Conservation (phyloP, 176 grass and related monocot species). For the Pharus latifolius region DNA sequence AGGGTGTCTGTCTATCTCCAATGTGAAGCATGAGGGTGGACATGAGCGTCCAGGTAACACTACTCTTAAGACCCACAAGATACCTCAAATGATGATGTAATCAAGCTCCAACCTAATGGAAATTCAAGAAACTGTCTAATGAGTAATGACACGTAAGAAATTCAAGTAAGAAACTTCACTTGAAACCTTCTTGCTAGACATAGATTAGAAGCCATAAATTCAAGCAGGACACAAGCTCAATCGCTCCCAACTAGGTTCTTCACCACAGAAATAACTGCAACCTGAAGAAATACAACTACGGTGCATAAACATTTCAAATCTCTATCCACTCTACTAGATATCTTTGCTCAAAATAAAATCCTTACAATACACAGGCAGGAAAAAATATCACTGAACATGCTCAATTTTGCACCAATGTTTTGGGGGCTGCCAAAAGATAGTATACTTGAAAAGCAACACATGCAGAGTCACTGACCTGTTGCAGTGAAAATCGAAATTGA, state of each 20-base stretch:
- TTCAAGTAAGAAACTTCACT: too few relatives aligned
- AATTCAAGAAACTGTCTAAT: too few relatives aligned
- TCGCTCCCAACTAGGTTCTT: too few relatives aligned
- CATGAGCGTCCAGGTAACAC: too few relatives aligned
- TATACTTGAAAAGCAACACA: background rate
- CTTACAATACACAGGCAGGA: background rate
- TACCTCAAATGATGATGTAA: too few relatives aligned
- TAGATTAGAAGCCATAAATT: background rate
- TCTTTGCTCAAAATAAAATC: background rate
- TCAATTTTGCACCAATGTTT: background rate
- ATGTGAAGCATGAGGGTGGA: too few relatives aligned
- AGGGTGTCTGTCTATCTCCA: too few relatives aligned
- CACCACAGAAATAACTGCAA: background rate
- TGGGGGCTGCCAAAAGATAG: background rate
- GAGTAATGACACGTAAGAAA: too few relatives aligned
- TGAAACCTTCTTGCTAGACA: too few relatives aligned
- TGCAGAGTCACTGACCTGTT: constrained; percentile 57
- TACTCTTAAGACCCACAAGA: too few relatives aligned
- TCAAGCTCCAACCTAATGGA: too few relatives aligned
- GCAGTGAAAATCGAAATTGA: constrained; percentile 67
- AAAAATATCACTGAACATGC: background rate
- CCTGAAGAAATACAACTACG: background rate
- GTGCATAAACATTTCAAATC: background rate
- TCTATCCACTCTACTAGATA: background rate
- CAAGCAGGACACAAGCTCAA: background rate